Percentiles rank a stretch among this genome's conserved stretches.
Evolutionary conservation across 805 yeast genomes (phyloP).

Genomic region (Candida tallmaniae): DNA sequence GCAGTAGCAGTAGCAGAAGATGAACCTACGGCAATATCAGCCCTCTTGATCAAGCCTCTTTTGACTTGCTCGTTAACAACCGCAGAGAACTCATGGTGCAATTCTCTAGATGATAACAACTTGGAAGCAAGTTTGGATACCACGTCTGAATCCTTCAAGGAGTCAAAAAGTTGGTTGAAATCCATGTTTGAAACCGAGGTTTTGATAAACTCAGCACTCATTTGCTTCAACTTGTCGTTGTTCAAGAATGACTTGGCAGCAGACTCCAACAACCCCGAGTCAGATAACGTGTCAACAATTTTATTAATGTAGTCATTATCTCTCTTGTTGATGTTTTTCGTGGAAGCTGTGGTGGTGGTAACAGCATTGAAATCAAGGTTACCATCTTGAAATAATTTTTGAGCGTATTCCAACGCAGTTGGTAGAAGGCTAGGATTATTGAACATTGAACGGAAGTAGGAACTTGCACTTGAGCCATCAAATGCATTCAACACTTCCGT

Average conservation of each 20-base stretch:
- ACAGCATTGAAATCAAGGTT: conserved; percentile 6
- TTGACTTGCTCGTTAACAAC: conserved; percentile 12
- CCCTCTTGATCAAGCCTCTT: conserved; percentile 11
- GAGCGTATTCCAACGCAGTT: conserved; percentile 14
- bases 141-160: conserved; percentile 24
- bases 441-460: conserved; percentile 15
- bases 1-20: conserved; percentile 5
- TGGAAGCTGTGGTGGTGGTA: not conserved
- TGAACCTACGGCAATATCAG: conserved; percentile 3
- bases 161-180: conserved; percentile 16
- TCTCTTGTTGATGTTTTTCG: conserved; percentile 6
- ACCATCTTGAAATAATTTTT: conserved; percentile 13
- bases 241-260: conserved; percentile 20
- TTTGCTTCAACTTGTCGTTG: conserved; percentile 15
- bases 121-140: conserved; percentile 8
- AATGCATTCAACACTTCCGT: conserved; percentile 7
- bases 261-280: conserved; percentile 19
- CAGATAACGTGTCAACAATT: conserved; percentile 18
- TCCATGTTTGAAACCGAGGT: conserved; percentile 19
- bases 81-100: conserved; percentile 12
- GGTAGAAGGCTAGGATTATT: conserved; percentile 14
- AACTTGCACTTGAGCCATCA: conserved; percentile 7
- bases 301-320: conserved; percentile 16
- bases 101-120: conserved; percentile 11
- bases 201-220: conserved; percentile 17